phyloP scores from a whole-genome alignment of 805 yeast species.

The Brettanomyces sp. region DNA sequence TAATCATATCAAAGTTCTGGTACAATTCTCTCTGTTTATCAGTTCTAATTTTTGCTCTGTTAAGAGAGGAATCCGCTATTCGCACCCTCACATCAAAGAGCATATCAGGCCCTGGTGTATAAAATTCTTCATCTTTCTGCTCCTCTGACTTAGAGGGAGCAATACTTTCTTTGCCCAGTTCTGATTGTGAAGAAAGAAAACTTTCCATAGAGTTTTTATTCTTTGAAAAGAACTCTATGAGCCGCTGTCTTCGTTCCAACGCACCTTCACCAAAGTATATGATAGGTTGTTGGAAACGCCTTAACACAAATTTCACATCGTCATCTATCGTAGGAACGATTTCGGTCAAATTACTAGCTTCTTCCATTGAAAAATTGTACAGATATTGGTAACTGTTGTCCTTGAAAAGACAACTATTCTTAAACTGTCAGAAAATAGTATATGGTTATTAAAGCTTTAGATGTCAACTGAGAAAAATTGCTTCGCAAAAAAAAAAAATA shows the following conservation, averaged over 20 bases:
- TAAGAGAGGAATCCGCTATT: conserved; percentile 45
- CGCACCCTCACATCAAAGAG: conserved; percentile 41
- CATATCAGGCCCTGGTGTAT: conserved; percentile 63
- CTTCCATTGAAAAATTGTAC: no score
- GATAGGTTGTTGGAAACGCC: conserved; percentile 47
- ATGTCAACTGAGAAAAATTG: no score
- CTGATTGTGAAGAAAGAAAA: conserved; percentile 2
- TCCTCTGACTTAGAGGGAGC: conserved; percentile 1
- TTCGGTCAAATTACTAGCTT: neutral
- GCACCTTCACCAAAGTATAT: conserved; percentile 50
- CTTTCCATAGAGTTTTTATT: conserved; percentile 15
- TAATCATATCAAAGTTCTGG: conserved; percentile 20
- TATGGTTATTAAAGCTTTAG: no score
- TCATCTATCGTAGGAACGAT: conserved; percentile 57
- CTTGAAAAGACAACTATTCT: no score
- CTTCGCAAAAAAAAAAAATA: no score
- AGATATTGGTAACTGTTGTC: no score
- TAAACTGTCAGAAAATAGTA: no score
- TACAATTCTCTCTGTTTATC: conserved; percentile 22
- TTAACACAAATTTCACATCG: conserved; percentile 44
- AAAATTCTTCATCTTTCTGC: conserved; percentile 62
- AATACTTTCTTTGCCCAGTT: neutral
- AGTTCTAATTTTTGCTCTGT: conserved; percentile 34
- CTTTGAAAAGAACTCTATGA: conserved; percentile 35
- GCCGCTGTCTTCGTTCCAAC: conserved; percentile 45